A percentile compares a stretch with the other conserved stretches of the same genome.
phyloP scores from a whole-genome alignment of 2,329 filamentous ascomycete species.

The Colletotrichum limetticola region DNA sequence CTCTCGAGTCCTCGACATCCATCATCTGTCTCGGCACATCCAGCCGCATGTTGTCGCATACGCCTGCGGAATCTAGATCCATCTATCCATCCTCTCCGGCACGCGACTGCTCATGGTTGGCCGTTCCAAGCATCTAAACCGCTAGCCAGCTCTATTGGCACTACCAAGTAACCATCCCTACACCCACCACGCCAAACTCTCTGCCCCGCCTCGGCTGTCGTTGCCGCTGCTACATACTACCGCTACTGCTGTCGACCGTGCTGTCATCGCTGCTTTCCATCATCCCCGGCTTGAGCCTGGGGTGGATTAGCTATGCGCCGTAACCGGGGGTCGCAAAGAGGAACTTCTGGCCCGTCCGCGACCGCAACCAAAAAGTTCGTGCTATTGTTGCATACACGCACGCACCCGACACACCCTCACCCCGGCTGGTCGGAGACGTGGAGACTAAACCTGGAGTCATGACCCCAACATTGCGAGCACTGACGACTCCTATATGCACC shows the following conservation, averaged over 20 bases:
- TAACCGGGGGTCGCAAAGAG: constrained; percentile 6
- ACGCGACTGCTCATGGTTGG: neutral
- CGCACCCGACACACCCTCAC: constrained; percentile 7
- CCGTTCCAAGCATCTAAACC: neutral
- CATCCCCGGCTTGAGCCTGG: neutral
- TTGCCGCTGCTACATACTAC: neutral
- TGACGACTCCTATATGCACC: constrained; percentile 13
- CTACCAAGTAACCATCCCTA: too few relatives aligned
- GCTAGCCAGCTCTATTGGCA: neutral
- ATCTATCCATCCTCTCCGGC: neutral
- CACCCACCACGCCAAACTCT: neutral
- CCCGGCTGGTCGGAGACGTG: constrained; percentile 17
- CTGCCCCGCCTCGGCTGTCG: neutral
- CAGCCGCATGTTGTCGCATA: neutral
- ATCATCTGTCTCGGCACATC: neutral
- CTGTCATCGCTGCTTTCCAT: neutral
- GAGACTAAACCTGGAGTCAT: constrained; percentile 25
- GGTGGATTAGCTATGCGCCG: constrained; percentile 17
- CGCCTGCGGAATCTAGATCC: neutral
- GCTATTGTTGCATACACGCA: neutral
- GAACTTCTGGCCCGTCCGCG: constrained; percentile 22
- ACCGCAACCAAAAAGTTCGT: neutral
- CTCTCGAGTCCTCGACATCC: neutral
- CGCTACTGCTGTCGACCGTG: neutral
- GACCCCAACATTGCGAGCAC: constrained; percentile 11